Conservation (phyloP, 2,329 filamentous ascomycete genomes). For the Lecanicillium sp. region DNA sequence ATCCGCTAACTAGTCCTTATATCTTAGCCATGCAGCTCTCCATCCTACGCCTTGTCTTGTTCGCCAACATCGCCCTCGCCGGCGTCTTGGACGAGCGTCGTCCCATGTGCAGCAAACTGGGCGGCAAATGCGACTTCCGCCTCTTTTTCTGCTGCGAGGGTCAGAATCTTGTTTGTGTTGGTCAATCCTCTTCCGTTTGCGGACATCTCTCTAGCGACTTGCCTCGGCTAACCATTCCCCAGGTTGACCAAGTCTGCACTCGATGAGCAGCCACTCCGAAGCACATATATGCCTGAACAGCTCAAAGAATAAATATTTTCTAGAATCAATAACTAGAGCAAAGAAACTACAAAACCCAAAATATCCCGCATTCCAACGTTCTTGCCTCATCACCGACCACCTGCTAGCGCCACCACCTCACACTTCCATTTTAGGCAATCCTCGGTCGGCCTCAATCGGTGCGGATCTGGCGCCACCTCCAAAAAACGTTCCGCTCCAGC, state of each 20-base stretch:
- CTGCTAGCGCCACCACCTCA: too few relatives aligned
- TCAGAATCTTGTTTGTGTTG: not conserved
- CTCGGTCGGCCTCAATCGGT: not conserved
- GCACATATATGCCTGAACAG: too few relatives aligned
- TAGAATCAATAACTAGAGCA: too few relatives aligned
- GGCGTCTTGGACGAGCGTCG: not conserved
- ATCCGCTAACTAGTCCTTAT: not conserved
- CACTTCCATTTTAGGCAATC: not conserved
- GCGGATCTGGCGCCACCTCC: not conserved
- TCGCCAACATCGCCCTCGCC: not conserved
- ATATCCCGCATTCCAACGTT: not conserved
- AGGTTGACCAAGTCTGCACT: too few relatives aligned
- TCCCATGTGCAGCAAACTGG: not conserved
- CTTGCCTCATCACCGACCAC: not conserved
- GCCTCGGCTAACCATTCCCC: too few relatives aligned
- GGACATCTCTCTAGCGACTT: not conserved
- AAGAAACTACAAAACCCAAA: too few relatives aligned
- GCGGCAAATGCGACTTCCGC: conserved; percentile 1
- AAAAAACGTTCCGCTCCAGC: too few relatives aligned
- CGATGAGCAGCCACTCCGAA: too few relatives aligned
- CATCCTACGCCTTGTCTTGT: not conserved
- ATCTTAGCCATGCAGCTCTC: not conserved
- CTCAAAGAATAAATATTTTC: too few relatives aligned
- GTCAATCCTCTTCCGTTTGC: not conserved
- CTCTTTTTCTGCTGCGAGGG: not conserved